These are phyloP conservation scores for Phaeoacremonium minimum DNA, from an alignment of 2,329 filamentous ascomycete genomes.

Conservation along the genomic window DNA sequence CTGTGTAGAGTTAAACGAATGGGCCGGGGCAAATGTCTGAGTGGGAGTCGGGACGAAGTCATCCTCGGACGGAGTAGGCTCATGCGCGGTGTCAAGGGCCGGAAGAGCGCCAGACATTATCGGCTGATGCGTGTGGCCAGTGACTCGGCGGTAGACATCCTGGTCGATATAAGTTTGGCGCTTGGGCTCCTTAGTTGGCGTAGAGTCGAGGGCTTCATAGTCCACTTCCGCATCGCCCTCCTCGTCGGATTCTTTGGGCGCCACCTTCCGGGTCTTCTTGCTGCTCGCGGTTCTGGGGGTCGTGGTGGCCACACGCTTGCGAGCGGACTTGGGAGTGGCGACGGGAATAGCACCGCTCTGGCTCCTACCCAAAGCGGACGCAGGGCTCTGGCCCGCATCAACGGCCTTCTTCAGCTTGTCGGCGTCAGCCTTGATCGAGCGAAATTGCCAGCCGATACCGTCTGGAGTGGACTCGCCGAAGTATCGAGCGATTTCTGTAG, in stretches of 20 bases:
- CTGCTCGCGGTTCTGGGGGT: constrained; percentile 3
- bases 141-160: no score
- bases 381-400: constrained; percentile 39
- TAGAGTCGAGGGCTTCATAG: constrained; percentile 11
- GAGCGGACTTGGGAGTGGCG: constrained; percentile 20
- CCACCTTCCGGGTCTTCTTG: not conserved
- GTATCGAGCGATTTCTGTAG: constrained; percentile 52
- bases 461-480: constrained; percentile 55
- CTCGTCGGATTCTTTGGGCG: constrained; percentile 18
- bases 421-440: constrained; percentile 48
- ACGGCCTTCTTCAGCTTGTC: constrained; percentile 40
- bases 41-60: no score
- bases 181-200: no score
- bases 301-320: constrained; percentile 12
- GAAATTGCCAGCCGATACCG: constrained; percentile 59
- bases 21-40: no score
- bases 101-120: no score
- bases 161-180: no score
- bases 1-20: no score
- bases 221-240: constrained; percentile 20
- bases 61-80: no score
- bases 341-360: constrained; percentile 15
- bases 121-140: no score
- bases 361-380: constrained; percentile 27
- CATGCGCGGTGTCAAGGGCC: no score